phyloP scores from a whole-genome alignment of 1,284 basidiomycete species.

The Papiliotrema nemorosa region DNA sequence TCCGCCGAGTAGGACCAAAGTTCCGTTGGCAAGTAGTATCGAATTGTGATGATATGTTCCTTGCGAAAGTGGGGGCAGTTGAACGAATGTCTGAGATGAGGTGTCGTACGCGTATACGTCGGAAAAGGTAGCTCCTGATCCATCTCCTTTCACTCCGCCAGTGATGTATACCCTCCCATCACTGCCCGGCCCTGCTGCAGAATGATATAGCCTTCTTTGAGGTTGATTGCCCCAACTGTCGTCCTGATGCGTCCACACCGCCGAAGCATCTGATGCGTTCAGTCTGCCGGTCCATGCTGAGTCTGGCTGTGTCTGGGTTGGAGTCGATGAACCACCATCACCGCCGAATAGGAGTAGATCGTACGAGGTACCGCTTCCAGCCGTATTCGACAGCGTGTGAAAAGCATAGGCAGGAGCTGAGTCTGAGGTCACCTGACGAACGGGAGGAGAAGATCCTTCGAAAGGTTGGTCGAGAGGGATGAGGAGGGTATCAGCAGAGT shows the following conservation, averaged over 20 bases:
- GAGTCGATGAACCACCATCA: constrained; percentile 59
- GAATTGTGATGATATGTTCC: constrained; percentile 69
- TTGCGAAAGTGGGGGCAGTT: constrained; percentile 61
- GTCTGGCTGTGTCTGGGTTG: constrained; percentile 58
- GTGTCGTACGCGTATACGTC: constrained; percentile 66
- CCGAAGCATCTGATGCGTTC: background rate
- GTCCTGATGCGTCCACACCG: constrained; percentile 47
- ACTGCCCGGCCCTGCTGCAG: constrained; percentile 53
- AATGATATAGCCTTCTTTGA: constrained; percentile 67
- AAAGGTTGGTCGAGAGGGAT: constrained; percentile 65
- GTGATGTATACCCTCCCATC: constrained; percentile 60
- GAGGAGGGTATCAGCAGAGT: constrained; percentile 63
- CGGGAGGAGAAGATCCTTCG: constrained; percentile 60
- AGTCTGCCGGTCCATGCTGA: constrained; percentile 54
- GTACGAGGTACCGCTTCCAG: background rate
- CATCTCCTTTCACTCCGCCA: constrained; percentile 72
- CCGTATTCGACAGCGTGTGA: constrained; percentile 63
- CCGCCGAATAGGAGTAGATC: constrained; percentile 68
- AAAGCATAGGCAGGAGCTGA: constrained; percentile 65
- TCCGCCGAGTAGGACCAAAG: constrained; percentile 72
- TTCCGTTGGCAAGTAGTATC: constrained; percentile 62
- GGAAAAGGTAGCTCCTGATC: constrained; percentile 61
- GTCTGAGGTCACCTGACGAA: constrained; percentile 54
- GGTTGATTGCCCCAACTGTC: constrained; percentile 65
- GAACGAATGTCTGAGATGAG: constrained; percentile 52